Evolutionary conservation across 805 yeast genomes (phyloP), one percentile per base, ranked within the genome.

Genomic region (Wickerhamomyces hampshirensis): DNA sequence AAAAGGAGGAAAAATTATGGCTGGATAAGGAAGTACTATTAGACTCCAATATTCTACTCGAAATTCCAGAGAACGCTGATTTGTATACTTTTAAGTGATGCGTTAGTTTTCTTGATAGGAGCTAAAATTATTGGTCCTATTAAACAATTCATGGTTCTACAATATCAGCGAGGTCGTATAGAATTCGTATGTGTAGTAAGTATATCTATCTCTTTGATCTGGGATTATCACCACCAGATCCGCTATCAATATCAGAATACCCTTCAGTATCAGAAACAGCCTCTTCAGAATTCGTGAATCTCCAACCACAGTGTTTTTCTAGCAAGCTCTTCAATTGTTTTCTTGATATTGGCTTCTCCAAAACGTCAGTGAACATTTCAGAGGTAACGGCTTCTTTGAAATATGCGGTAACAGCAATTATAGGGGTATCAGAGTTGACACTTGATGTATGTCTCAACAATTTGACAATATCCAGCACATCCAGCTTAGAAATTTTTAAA

Each of bases 381-480:
- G 53, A 45, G 3, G 43, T 33, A 3, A 68, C 65, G 0, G 93
- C 88, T 40, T 86, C 95, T 40, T 75, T 73, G 28, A 77, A 76
- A 48, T 73, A 80, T 1, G 81, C 80, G 1, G 95, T 84, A 26
- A 82, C 59, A 0, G 89, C 88, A 27, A 89, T 68, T 14, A 88
- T 71, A 1, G 89, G 91, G 0, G 96, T 84, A 16, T 69, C 68
- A 1, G 84, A 70, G 53, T 91, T 89, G n/a, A 76, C 69, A 19
- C 89, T 83, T 24, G 78, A 73, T 0, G 97, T 89, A 44, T 75
- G 75, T 51, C 74, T 78, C 37, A 87, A 75, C 40, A 89, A 63
- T 48, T 84, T 81, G 5, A 83, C 82, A 23, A 91, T 80, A 62
- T 88, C 96, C 6, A 77, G 61, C 1, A 85, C 82, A 43, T 77